Base-by-base conservation (phyloP, 495 filamentous ascomycete species). In the Aspergillus nanangensis region DNA sequence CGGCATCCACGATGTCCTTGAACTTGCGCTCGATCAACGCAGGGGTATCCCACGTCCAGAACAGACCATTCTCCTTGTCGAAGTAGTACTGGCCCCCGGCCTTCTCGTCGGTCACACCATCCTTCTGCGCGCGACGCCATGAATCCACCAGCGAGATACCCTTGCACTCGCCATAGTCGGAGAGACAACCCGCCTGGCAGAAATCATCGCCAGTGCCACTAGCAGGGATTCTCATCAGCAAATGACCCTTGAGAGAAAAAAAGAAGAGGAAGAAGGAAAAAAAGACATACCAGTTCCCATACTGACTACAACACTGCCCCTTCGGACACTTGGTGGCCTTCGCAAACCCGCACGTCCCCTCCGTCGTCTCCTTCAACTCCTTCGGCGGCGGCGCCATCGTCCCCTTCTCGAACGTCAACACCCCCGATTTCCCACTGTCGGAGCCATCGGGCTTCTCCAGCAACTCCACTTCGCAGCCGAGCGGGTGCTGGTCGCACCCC, bases 41-140 rank as follows among this genome's bases (percentile, higher is more conserved):
- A 1, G 80, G 71, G 0, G 82, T 87, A 54, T 90, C 86, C 75
- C 85, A 89, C 4, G 79, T 83, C 86, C 86, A 89, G 76, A 83
- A 89, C 24, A 86, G 55, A 44, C 76, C 67, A 23, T 74, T 69
- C 3, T 74, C 53, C 2, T 50, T 50, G 50, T 89, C 86, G 69
- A 76, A 86, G 60, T 82, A 87, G 52, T 84, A 88, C 54, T 84
- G 77, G 0, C 84, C 86, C 20, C 85, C 84, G 9, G 66, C 63
- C 29, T 73, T 50, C 5, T 74, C 64, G 43, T 88, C 83, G 24
- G 79, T 82, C 23, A 55, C 60, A 11, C 83, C 82, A 13, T 81
- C 43, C 1, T 60, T 52, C 38, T 72, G 50, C 1, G 85, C 84
- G 25, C 62, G 75, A 45, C 61, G 57, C 69, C 69, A 71, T 0